Percentiles rank a stretch among this genome's conserved stretches.
Conservation (phyloP, 2,329 filamentous ascomycete species). For the Arthrobotrys megalospora region DNA sequence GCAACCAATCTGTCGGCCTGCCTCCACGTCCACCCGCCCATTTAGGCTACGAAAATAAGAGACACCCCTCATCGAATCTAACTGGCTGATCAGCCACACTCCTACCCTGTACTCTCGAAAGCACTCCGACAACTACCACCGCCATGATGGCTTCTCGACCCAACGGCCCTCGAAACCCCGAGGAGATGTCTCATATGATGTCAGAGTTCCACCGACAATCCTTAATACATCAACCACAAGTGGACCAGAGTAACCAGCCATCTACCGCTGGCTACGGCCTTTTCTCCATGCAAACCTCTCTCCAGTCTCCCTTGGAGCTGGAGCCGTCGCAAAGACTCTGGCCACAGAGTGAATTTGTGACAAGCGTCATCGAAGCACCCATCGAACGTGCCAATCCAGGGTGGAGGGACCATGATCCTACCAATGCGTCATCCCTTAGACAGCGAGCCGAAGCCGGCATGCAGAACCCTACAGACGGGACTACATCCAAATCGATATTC, state of each 20-base stretch:
- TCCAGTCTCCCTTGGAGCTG: constrained; percentile 44
- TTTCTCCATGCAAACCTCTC: constrained; percentile 45
- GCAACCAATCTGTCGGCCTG: not conserved
- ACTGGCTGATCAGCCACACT: not conserved
- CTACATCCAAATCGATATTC: constrained; percentile 45
- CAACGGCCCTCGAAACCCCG: constrained; percentile 46
- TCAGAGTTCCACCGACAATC: constrained; percentile 57
- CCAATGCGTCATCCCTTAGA: constrained; percentile 46
- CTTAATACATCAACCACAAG: constrained; percentile 41
- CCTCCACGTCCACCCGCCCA: not conserved
- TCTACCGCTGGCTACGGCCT: constrained; percentile 52
- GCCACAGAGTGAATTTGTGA: constrained; percentile 56
- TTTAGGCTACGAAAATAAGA: too few relatives aligned
- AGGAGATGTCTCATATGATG: constrained; percentile 58
- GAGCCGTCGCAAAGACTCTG: constrained; percentile 52
- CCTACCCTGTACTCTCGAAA: not conserved
- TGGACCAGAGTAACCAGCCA: constrained; percentile 44
- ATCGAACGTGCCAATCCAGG: constrained; percentile 50
- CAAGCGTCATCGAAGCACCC: constrained; percentile 50
- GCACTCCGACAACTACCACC: not conserved
- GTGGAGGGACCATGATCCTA: constrained; percentile 46
- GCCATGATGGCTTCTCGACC: constrained; percentile 29
- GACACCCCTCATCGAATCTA: not conserved
- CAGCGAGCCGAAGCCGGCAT: constrained; percentile 49
- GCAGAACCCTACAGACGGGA: constrained; percentile 40